Evolutionary conservation across 176 grass and related monocot species (phyloP).

Genomic region (Aechmea fasciata): DNA sequence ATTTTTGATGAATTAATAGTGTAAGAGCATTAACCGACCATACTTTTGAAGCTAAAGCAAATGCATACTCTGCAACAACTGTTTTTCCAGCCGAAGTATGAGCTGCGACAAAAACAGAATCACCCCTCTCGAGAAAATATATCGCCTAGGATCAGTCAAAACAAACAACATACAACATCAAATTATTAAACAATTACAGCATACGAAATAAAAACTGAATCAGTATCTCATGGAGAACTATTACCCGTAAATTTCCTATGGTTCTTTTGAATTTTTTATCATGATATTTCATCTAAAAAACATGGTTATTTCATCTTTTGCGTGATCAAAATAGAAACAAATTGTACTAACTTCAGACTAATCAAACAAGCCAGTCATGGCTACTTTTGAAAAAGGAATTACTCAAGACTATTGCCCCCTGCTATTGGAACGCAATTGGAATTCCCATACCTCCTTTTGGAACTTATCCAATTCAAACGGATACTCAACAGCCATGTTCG

Average conservation of each 20-base stretch:
- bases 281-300: too few relatives aligned
- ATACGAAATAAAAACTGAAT: background rate
- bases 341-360: too few relatives aligned
- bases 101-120: conserved; percentile 96
- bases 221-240: background rate
- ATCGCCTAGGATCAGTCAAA: conserved; percentile 50
- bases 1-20: background rate
- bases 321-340: too few relatives aligned
- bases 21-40: background rate
- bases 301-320: too few relatives aligned
- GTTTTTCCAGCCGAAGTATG: conserved; percentile 99
- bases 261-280: too few relatives aligned
- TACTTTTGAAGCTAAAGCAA: conserved; percentile 95
- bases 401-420: too few relatives aligned
- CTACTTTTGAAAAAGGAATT: too few relatives aligned
- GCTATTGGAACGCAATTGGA: background rate
- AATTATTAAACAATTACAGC: background rate
- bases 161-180: background rate
- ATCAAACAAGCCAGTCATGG: too few relatives aligned
- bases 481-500: conserved; percentile 91
- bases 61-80: conserved; percentile 95
- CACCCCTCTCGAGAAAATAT: conserved; percentile 89
- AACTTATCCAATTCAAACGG: conserved; percentile 95
- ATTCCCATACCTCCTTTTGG: conserved; percentile 71
- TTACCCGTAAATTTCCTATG: background rate